Base-by-base conservation (phyloP, 2,329 filamentous ascomycete species). In the Cladosporium halotolerans region DNA sequence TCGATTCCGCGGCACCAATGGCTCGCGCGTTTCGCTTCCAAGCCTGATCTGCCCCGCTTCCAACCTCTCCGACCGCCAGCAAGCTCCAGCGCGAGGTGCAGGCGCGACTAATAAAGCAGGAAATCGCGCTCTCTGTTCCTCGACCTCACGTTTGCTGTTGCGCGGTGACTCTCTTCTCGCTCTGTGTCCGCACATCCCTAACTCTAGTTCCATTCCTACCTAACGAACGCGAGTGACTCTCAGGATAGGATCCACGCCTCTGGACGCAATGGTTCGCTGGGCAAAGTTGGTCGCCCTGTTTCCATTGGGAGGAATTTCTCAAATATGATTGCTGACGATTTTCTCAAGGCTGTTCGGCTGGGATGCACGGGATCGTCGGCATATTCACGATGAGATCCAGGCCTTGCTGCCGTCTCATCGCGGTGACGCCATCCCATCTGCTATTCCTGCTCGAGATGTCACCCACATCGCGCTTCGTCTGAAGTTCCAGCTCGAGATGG, bases 391-490 rank as follows among this genome's bases (percentile, higher is more conserved):
- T 60, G 74, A 76, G 59, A 61, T 73, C 53, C 66, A 68, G 45
- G 60, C 66, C 16, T 66, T 91, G 11, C 80, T 91, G 2, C 85
- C 86, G 1, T 76, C 74, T 11, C 79, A 84, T 60, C 76, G 76
- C 60, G 76, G 82, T 60, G 78, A 80, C 10, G 68, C 76, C 1
- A 72, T 84, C 41, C 71, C 82, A 40, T 84, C 88, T 9, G 83
- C 86, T 28, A 83, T 92, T 34, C 81, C 88, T 1, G 78, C 91
- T 10, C 77, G 80, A 55, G 86, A 93, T 63, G 91, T 96, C 57
- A 96, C 92, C 57, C 91, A 91, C 68, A 79, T 95, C 53, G 92
- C 91, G 23, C 80, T 99, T 13, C 88, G 90, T 54, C 77, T 99
- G 59, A 95, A 92, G 63, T 89, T 95, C 67, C 83, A 96, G 62